phyloP scores from a whole-genome alignment of 257 asterid species.

The Solanum infundibuliforme region DNA sequence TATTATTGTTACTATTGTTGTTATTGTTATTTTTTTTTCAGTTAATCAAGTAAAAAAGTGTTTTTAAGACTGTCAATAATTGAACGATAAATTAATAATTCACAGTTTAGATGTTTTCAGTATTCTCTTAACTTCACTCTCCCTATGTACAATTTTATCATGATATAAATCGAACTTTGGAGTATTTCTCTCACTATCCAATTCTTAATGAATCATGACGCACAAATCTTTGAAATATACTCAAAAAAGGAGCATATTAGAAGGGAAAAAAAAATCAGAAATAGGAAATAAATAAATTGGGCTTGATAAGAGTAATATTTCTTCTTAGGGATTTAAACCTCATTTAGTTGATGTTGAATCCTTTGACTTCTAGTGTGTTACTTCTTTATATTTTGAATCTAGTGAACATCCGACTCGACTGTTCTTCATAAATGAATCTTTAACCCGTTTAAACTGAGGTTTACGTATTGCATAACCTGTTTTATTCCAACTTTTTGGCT shows the following conservation, averaged over 20 bases:
- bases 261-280: background rate
- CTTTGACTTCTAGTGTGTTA: background rate
- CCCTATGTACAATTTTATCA: background rate
- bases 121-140: background rate
- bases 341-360: no score
- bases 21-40: no score
- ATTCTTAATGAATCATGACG: background rate
- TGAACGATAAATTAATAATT: no score
- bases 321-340: background rate
- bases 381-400: background rate
- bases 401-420: no score
- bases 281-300: background rate
- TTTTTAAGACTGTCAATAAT: no score
- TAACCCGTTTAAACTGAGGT: background rate
- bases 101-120: no score
- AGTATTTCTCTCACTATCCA: background rate
- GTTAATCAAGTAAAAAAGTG: fast-evolving
- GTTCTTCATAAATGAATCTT: background rate
- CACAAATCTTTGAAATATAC: background rate
- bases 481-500: background rate
- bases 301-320: background rate
- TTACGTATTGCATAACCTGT: background rate
- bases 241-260: background rate
- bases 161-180: background rate
- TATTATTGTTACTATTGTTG: no score